phyloP scores from a whole-genome alignment of 805 yeast genomes.

The Brettanomyces custersianus region DNA sequence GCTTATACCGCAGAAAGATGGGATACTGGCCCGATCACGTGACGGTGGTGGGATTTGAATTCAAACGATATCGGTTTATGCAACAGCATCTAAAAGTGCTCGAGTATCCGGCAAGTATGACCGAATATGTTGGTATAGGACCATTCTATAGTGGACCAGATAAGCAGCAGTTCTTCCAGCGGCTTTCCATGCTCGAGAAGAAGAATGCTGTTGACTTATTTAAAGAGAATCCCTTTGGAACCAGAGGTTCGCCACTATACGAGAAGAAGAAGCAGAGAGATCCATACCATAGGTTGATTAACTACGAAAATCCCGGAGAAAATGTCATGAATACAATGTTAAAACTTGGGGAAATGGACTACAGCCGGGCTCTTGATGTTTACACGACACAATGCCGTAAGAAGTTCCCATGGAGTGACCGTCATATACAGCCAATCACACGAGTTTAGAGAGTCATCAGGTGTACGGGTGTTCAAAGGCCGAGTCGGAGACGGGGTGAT shows the following conservation, averaged over 20 bases:
- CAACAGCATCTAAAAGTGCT: slow-evolving; percentile 46
- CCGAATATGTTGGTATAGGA: slow-evolving; percentile 47
- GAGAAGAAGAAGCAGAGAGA: slow-evolving; percentile 46
- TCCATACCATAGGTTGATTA: slow-evolving; percentile 29
- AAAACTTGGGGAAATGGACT: slow-evolving; percentile 24
- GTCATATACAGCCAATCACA: too few relatives aligned
- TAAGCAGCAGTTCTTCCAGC: slow-evolving; percentile 33
- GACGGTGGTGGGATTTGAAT: slow-evolving; percentile 65
- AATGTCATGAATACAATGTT: slow-evolving; percentile 13
- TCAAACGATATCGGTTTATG: slow-evolving; percentile 55
- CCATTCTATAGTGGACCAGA: slow-evolving; percentile 38
- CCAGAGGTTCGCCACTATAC: slow-evolving; percentile 29
- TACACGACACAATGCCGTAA: slow-evolving; percentile 14
- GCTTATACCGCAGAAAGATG: slow-evolving; percentile 39
- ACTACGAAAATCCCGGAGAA: slow-evolving; percentile 6
- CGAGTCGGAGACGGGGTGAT: too few relatives aligned
- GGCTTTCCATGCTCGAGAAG: slow-evolving; percentile 39
- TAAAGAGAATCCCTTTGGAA: slow-evolving; percentile 49
- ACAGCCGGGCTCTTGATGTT: slow-evolving; percentile 12
- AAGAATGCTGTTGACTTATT: slow-evolving; percentile 47
- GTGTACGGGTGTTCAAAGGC: too few relatives aligned
- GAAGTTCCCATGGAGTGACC: slow-evolving; percentile 18
- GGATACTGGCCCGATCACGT: slow-evolving; percentile 41
- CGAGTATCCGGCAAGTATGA: slow-evolving; percentile 27
- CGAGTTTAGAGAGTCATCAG: too few relatives aligned